Evolutionary conservation across 441 rosid genomes (phyloP).

Genomic region (Bruguiera hainesii): DNA sequence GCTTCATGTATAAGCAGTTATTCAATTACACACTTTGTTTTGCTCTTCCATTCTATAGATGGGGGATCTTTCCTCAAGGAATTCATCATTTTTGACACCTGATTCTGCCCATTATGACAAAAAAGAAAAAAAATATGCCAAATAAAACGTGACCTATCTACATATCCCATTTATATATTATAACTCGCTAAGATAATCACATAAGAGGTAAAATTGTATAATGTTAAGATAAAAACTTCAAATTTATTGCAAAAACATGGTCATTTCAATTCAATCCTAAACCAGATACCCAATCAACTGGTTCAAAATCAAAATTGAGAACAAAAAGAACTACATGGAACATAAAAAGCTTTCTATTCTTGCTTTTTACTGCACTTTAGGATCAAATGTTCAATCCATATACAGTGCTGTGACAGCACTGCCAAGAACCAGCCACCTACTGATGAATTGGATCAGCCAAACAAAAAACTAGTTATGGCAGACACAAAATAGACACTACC

Average conservation of each 20-base stretch:
- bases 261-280: too few relatives aligned
- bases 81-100: conserved; percentile 9
- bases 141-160: background rate
- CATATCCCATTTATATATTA: background rate
- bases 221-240: too few relatives aligned
- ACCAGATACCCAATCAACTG: too few relatives aligned
- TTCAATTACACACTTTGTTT: conserved; percentile 67
- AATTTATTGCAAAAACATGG: too few relatives aligned
- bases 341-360: too few relatives aligned
- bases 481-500: conserved; percentile 26
- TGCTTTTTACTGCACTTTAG: too few relatives aligned
- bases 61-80: conserved; percentile 29
- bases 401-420: background rate
- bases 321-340: too few relatives aligned
- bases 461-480: background rate
- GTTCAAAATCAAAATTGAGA: too few relatives aligned
- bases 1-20: conserved; percentile 70
- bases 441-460: background rate
- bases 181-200: too few relatives aligned
- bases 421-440: background rate
- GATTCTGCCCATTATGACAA: conserved; percentile 25
- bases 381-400: conserved; percentile 6
- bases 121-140: conserved; percentile 10
- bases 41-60: conserved; percentile 32
- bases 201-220: too few relatives aligned